Conservation (phyloP, 129 eudicot species). For the Pulicaria dysenterica region DNA sequence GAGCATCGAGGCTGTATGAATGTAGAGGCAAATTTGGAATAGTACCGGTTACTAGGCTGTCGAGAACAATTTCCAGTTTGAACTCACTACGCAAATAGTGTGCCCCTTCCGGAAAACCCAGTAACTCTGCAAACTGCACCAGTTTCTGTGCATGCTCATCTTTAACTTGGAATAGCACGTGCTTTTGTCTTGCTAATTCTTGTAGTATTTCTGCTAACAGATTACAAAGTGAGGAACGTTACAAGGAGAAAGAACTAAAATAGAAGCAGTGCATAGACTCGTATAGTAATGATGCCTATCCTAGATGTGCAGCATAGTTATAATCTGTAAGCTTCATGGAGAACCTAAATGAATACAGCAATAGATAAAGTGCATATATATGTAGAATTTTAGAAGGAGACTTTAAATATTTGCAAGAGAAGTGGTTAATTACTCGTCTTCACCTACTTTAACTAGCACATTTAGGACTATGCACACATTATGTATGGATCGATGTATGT, state of each 20-base stretch:
- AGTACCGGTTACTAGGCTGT: neutral
- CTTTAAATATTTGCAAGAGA: too few relatives aligned
- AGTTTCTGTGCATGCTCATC: conserved; percentile 23
- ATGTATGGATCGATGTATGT: too few relatives aligned
- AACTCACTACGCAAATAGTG: conserved; percentile 23
- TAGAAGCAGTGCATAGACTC: too few relatives aligned
- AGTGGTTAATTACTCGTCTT: too few relatives aligned
- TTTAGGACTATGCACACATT: too few relatives aligned
- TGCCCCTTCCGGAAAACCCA: conserved; percentile 27
- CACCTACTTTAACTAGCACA: too few relatives aligned
- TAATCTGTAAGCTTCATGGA: too few relatives aligned
- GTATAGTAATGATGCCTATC: too few relatives aligned
- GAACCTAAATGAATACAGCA: too few relatives aligned
- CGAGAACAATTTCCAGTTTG: conserved; percentile 28
- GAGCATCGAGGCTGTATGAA: conserved; percentile 19
- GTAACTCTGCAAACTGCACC: conserved; percentile 33
- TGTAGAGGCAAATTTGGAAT: neutral
- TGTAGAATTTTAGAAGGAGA: too few relatives aligned
- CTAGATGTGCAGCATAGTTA: too few relatives aligned
- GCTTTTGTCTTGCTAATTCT: conserved; percentile 23
- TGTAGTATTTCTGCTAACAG: conserved; percentile 19
- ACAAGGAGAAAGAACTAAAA: neutral
- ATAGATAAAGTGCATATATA: too few relatives aligned
- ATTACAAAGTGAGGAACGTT: neutral
- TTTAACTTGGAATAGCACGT: conserved; percentile 15